These are phyloP conservation scores for Moesziomyces antarcticus DNA, from an alignment of 1,284 basidiomycete genomes.

Conservation along the genomic window DNA sequence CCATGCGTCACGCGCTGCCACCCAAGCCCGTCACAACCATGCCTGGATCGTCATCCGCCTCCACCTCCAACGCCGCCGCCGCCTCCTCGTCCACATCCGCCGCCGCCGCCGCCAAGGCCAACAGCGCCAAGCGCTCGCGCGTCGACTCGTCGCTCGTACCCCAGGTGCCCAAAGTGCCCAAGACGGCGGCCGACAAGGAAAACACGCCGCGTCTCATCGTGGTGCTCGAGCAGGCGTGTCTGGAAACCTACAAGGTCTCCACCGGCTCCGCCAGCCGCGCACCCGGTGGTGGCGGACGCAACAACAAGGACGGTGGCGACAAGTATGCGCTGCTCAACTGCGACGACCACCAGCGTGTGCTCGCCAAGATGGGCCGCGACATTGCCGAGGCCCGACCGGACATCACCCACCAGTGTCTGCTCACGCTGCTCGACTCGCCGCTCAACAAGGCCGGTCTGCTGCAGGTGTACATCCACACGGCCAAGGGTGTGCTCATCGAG, in stretches of 20 bases:
- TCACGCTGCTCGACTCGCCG: slow-evolving; percentile 96
- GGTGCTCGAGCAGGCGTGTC: slow-evolving; percentile 89
- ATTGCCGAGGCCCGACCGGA: slow-evolving; percentile 98
- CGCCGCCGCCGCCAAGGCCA: slow-evolving; percentile 30
- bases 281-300: slow-evolving; percentile 69
- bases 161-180: slow-evolving; percentile 63
- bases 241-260: slow-evolving; percentile 92
- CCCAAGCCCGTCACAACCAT: slow-evolving; percentile 52
- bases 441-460: slow-evolving; percentile 96
- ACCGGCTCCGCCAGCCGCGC: slow-evolving; percentile 68
- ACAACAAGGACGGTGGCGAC: slow-evolving; percentile 70
- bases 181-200: slow-evolving; percentile 60
- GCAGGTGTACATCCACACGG: slow-evolving; percentile 98
- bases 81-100: slow-evolving; percentile 18
- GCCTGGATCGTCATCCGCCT: slow-evolving; percentile 11
- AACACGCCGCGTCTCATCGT: slow-evolving; percentile 76
- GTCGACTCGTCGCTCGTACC: slow-evolving; percentile 63
- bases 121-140: slow-evolving; percentile 54
- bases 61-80: slow-evolving; percentile 8
- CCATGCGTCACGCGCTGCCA: slow-evolving; percentile 54
- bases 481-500: slow-evolving; percentile 95
- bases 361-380: slow-evolving; percentile 96
- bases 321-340: slow-evolving; percentile 98
- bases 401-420: slow-evolving; percentile 98
- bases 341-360: slow-evolving; percentile 97